Percentiles rank a stretch among this genome's conserved stretches.
Conservation (phyloP, 75 land plant species). For the Picea sitchensis region DNA sequence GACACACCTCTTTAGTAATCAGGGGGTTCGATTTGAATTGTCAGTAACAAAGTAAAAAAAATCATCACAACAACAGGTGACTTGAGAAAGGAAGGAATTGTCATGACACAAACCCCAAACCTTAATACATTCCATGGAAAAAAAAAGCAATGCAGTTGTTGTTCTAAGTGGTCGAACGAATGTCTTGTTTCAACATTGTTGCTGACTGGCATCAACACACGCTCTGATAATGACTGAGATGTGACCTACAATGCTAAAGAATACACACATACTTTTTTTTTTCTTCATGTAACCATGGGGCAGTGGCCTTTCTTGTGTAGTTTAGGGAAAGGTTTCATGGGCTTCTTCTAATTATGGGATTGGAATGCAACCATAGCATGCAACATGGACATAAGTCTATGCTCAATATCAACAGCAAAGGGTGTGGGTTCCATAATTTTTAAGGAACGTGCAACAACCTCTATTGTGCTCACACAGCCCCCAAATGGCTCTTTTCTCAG, state of each 20-base stretch:
- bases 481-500: conserved; percentile 76
- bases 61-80: background rate
- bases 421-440: conserved; percentile 41
- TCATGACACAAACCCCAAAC: background rate
- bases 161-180: background rate
- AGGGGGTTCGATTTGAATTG: background rate
- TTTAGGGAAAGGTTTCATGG: conserved; percentile 42
- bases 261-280: background rate
- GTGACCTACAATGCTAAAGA: background rate
- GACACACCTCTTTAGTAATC: background rate
- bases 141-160: background rate
- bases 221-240: background rate
- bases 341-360: conserved; percentile 38
- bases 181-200: background rate
- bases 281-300: background rate
- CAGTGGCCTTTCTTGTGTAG: conserved; percentile 31
- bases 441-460: conserved; percentile 71
- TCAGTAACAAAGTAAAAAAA: background rate
- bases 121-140: background rate
- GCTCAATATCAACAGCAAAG: conserved; percentile 49
- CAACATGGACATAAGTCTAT: conserved; percentile 40
- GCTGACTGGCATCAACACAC: background rate
- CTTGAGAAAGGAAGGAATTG: background rate
- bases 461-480: conserved; percentile 80
- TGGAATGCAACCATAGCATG: conserved; percentile 72